Evolutionary conservation across 2,329 filamentous ascomycete genomes (phyloP).

Genomic region (Chaetomium olivaceum): DNA sequence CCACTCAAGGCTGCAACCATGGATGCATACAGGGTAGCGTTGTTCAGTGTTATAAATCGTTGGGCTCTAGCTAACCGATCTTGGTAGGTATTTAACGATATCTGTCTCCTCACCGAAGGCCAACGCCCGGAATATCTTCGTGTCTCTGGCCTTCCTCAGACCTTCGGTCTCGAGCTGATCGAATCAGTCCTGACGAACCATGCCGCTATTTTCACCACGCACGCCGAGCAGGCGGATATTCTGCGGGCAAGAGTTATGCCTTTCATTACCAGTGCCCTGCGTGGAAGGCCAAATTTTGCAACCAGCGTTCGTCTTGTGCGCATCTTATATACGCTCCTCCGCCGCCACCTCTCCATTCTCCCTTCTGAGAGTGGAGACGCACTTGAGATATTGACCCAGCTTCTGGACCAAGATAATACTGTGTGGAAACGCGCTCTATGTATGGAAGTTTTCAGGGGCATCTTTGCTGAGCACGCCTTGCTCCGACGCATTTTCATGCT

Average conservation of each 20-base stretch:
- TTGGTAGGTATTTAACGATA: conserved; percentile 85
- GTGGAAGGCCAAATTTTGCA: conserved; percentile 76
- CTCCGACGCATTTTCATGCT: conserved; percentile 77
- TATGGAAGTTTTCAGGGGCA: conserved; percentile 84
- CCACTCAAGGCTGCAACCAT: conserved; percentile 73
- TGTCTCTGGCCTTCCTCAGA: conserved; percentile 74
- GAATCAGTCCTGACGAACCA: conserved; percentile 88
- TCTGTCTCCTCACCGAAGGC: conserved; percentile 84
- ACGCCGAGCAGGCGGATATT: conserved; percentile 79
- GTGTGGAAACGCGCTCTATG: conserved; percentile 87
- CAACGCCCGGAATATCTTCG: conserved; percentile 80
- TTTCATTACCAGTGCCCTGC: conserved; percentile 74
- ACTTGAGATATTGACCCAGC: conserved; percentile 76
- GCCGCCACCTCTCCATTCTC: conserved; percentile 73
- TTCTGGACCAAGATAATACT: conserved; percentile 81
- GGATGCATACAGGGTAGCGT: conserved; percentile 73
- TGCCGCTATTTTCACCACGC: conserved; percentile 72
- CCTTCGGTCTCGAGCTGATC: conserved; percentile 87
- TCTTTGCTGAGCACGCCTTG: conserved; percentile 79
- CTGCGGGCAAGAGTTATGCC: conserved; percentile 79
- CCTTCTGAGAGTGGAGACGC: conserved; percentile 80
- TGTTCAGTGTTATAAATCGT: background rate
- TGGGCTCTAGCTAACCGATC: conserved; percentile 4
- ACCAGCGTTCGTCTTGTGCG: conserved; percentile 79
- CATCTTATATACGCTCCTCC: conserved; percentile 78